Conservation (phyloP, 805 yeast species). For the Blastobotrys peoriensis region DNA sequence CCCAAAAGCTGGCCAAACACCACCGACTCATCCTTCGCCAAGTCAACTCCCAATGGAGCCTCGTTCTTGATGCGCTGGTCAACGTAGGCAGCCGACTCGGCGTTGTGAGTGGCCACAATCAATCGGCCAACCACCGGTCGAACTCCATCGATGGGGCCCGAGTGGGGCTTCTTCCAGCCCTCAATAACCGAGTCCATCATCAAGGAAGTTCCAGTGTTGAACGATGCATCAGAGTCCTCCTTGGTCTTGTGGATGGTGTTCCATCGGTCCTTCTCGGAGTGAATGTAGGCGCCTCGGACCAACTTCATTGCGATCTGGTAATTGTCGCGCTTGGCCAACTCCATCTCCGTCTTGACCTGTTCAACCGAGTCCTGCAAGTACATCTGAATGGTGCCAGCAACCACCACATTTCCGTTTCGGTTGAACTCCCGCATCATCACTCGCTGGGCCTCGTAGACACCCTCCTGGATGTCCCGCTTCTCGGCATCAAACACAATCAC, state of each 20-base stretch:
- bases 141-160: slow-evolving; percentile 8
- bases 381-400: slow-evolving; percentile 91
- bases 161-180: slow-evolving; percentile 35
- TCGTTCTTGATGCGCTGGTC: slow-evolving; percentile 45
- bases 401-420: slow-evolving; percentile 50
- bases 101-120: slow-evolving; percentile 89
- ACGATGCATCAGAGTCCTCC: slow-evolving; percentile 71
- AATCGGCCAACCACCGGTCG: slow-evolving; percentile 38
- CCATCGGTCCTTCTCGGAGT: slow-evolving; percentile 70
- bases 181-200: slow-evolving; percentile 54
- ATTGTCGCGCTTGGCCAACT: slow-evolving; percentile 49
- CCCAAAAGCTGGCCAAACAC: slow-evolving; percentile 89
- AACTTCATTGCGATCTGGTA: slow-evolving; percentile 82
- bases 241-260: slow-evolving; percentile 69
- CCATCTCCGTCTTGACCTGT: slow-evolving; percentile 56
- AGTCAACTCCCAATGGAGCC: slow-evolving; percentile 23
- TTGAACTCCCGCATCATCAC: slow-evolving; percentile 70
- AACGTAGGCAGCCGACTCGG: slow-evolving; percentile 66
- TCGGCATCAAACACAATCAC: slow-evolving; percentile 83
- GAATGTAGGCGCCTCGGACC: slow-evolving; percentile 94
- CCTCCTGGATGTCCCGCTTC: slow-evolving; percentile 78
- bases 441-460: slow-evolving; percentile 87
- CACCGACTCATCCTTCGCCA: slow-evolving; percentile 34
- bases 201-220: slow-evolving; percentile 60
- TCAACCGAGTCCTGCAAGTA: slow-evolving; percentile 68